Percentiles rank a stretch among this genome's conserved stretches.
These are phyloP conservation scores for Saccharomyces eubayanus DNA, from an alignment of 805 yeast genomes.

Conservation along the genomic window DNA sequence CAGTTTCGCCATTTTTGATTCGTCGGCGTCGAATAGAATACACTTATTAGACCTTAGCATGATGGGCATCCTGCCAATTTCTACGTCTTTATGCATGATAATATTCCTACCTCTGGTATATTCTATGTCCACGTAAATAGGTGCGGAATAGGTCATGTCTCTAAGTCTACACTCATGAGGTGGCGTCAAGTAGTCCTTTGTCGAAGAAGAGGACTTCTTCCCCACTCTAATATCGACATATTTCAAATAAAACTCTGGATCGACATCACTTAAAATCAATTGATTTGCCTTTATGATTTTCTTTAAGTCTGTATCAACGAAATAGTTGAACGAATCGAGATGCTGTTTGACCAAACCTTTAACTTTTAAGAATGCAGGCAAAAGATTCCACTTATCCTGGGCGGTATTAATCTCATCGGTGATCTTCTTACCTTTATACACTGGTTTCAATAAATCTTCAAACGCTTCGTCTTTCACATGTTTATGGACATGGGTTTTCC, in stretches of 20 bases:
- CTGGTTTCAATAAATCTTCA: constrained; percentile 68
- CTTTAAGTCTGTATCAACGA: constrained; percentile 86
- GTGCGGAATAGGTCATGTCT: constrained; percentile 91
- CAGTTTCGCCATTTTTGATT: constrained; percentile 74
- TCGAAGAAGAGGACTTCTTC: constrained; percentile 47
- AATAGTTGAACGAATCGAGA: constrained; percentile 94
- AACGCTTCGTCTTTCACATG: constrained; percentile 49
- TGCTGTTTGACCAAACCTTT: constrained; percentile 97
- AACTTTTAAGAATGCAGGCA: constrained; percentile 92
- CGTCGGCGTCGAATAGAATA: constrained; percentile 69
- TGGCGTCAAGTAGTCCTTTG: constrained; percentile 56
- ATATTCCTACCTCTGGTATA: constrained; percentile 92
- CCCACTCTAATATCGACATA: constrained; percentile 93
- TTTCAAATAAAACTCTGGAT: constrained; percentile 90
- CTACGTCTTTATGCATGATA: constrained; percentile 80
- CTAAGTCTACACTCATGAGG: constrained; percentile 95
- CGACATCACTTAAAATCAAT: constrained; percentile 83
- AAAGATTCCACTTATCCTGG: constrained; percentile 91
- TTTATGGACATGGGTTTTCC: constrained; percentile 10
- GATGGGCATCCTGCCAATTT: constrained; percentile 97
- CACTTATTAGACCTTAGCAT: constrained; percentile 94
- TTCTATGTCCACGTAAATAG: constrained; percentile 92
- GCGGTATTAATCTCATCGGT: constrained; percentile 87
- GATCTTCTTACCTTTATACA: constrained; percentile 75
- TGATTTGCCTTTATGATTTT: constrained; percentile 90